Conservation (phyloP, 495 filamentous ascomycete genomes). For the Penicillium atrosanguineum region DNA sequence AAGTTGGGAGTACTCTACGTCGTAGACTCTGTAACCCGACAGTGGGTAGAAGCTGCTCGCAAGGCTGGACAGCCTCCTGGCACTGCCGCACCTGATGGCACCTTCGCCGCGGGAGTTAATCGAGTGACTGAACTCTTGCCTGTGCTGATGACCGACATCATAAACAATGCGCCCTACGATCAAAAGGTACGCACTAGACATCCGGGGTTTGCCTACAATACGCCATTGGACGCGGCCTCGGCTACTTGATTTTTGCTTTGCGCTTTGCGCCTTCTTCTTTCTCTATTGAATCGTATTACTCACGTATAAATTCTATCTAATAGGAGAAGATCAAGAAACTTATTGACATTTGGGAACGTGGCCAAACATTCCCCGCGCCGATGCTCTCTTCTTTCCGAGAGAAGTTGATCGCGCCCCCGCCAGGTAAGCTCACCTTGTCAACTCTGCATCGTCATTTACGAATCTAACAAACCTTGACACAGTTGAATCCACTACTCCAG, state of each 20-base stretch:
- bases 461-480: constrained; percentile 33
- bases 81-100: constrained; percentile 77
- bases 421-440: constrained; percentile 55
- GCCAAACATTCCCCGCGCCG: constrained; percentile 78
- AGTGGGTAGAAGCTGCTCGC: constrained; percentile 95
- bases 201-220: constrained; percentile 15
- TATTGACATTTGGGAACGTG: constrained; percentile 97
- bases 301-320: constrained; percentile 45
- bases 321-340: constrained; percentile 98
- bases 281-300: constrained; percentile 38
- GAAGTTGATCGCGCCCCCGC: constrained; percentile 63
- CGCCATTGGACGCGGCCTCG: not conserved
- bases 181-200: constrained; percentile 89
- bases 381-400: constrained; percentile 86
- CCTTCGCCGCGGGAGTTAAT: constrained; percentile 91
- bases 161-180: constrained; percentile 82
- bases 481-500: constrained; percentile 74
- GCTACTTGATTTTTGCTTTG: not conserved
- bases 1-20: constrained; percentile 99
- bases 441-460: not conserved
- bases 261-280: constrained; percentile 18
- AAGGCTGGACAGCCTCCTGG: constrained; percentile 76
- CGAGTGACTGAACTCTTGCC: constrained; percentile 94
- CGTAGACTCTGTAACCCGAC: constrained; percentile 99
- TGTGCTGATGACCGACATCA: constrained; percentile 91